Evolutionary conservation across 2,329 filamentous ascomycete genomes (phyloP), one percentile per base, ranked within the genome.

Genomic region (Didymosphaeria variabile): DNA sequence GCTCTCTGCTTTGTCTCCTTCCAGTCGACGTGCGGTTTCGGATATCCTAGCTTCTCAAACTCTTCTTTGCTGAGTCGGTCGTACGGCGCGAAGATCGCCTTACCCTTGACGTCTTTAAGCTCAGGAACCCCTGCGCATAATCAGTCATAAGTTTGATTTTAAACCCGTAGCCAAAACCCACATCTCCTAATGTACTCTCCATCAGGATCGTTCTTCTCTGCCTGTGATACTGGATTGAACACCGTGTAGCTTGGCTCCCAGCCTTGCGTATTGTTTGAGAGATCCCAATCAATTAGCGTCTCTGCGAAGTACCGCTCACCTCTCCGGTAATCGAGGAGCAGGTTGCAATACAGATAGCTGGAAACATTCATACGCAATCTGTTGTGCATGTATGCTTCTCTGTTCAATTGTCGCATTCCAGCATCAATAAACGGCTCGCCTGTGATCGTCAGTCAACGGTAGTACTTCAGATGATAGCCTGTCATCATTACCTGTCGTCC

Each of bases 301-400:
- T 84, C 82, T 1, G 82, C 83, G 61, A 85, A 85, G 60, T 83
- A 85, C 1, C 82, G 72, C 69, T 85, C 83, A 12, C 83, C 83
- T 2, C 78, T 68, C 2, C 83, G 77, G 59, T 84, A 85, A 63
- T 85, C 82, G 55, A 85, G 73, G 1, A 85, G 74, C 10, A 85
- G 58, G 56, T 85, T 84, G 47, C 79, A 83, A 42, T 80, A 79
- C 8, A 85, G 69, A 61, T 84, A 85, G 5, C 73, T 79, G 0
- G 77, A 77, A 0, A 81, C 80, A 52, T 84, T 84, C 83, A 85
- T 85, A 34, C 83, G 79, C 12, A 82, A 69, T 0, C 83, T 78
- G 58, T 85, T 85, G 62, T 85, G 83, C 83, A 85, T 85, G 61
- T 82, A 85, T 1, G 77, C 81, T 62, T 84, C 83, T 0, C 72